These are phyloP conservation scores for Xylariaceae sp. DNA, from an alignment of 2,329 filamentous ascomycete species.

Conservation along the genomic window DNA sequence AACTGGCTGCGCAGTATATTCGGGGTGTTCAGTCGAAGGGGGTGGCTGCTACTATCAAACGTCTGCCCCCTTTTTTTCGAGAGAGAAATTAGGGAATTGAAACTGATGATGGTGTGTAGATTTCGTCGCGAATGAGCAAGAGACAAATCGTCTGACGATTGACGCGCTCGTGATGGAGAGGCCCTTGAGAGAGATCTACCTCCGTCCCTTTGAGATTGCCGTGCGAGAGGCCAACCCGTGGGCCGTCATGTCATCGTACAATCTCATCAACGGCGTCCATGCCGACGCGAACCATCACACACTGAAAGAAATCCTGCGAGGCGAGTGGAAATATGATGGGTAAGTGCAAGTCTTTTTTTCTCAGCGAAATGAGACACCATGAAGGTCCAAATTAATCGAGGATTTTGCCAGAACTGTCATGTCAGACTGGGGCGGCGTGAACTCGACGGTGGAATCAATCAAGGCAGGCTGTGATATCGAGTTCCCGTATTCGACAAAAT, in stretches of 20 bases:
- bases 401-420: constrained; percentile 43
- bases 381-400: constrained; percentile 18
- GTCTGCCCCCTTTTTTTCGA: constrained; percentile 35
- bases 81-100: too few relatives aligned
- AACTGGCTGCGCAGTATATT: constrained; percentile 66
- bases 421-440: constrained; percentile 55
- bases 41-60: constrained; percentile 74
- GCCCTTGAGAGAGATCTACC: constrained; percentile 62
- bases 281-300: constrained; percentile 52
- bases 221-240: constrained; percentile 63
- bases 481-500: constrained; percentile 52
- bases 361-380: not conserved
- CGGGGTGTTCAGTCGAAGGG: constrained; percentile 68
- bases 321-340: constrained; percentile 60
- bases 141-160: constrained; percentile 58
- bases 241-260: constrained; percentile 66
- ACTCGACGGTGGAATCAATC: constrained; percentile 51
- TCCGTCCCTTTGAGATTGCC: constrained; percentile 71
- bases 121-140: constrained; percentile 23
- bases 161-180: constrained; percentile 61
- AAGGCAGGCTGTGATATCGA: constrained; percentile 54
- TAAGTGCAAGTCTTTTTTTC: constrained; percentile 27
- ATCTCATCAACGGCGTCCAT: constrained; percentile 59
- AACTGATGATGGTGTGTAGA: too few relatives aligned
- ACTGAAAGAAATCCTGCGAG: constrained; percentile 52